Evolutionary conservation across 2,329 filamentous ascomycete species (phyloP), one percentile per base, ranked within the genome.

Genomic region (Talaromyces atroroseus): DNA sequence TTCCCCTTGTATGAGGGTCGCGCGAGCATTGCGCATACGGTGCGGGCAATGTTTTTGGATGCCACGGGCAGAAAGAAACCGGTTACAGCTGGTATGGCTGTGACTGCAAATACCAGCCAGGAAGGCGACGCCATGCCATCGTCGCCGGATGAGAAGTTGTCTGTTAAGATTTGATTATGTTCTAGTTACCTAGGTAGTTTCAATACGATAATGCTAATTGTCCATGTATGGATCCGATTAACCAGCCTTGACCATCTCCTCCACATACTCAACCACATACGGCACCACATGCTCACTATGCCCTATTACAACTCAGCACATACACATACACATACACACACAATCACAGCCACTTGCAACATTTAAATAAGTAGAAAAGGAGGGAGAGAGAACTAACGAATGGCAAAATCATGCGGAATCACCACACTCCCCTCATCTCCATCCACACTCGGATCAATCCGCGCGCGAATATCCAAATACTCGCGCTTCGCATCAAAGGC

Each of bases 1-100:
- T 96, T 87, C 71, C 92, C 92, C 6, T 74, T 94, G 1, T 94
- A 82, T 71, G 90, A 96, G 68, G 89, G 90, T 0, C 76, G 91
- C 1, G 72, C 78, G 56, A 92, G 87, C 1, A 84, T 89, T 56
- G 67, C 69, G 0, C 75, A 81, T 52, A 89, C 86, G 0, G 71
- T 82, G 59, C 83, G 80, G 66, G 76, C 80, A 26, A 87, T 92
- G 61, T 78, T 72, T 42, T 65, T 78, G 55, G 88, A 91, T 70
- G 56, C 88, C 7, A 80, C 67, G 51, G 76, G 76, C 1, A 71
- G 63, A 61, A 71, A 64, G 58, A 62, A 60, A 18, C 66, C 65
- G 3, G 47, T 54, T 34, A 58, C 52, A 72, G 47, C 68, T 44
- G 40, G 40, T 34, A 44, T 49, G 24, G 45, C 26, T 29, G 40